Percentiles rank a stretch among this genome's conserved stretches.
Conservation (phyloP, 2,329 filamentous ascomycete species). For the Aspergillus sp. region DNA sequence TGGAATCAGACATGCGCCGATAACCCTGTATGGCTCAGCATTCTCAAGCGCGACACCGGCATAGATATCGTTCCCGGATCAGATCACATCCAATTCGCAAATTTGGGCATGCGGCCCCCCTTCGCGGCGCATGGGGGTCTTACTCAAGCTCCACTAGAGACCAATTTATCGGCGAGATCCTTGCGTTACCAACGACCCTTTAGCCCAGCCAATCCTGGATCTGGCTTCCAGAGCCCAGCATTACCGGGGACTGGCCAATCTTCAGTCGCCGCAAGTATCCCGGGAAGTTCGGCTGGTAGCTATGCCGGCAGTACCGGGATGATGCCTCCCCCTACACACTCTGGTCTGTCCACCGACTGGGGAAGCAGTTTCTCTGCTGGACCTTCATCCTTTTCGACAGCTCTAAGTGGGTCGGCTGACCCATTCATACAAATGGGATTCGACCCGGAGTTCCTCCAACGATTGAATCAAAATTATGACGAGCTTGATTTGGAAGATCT, state of each 20-base stretch:
- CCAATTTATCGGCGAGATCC: conserved; percentile 27
- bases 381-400: conserved; percentile 33
- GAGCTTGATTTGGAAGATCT: conserved; percentile 32
- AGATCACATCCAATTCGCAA: conserved; percentile 34
- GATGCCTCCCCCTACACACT: conserved; percentile 23
- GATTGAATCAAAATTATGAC: conserved; percentile 35
- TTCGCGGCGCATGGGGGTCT: conserved; percentile 41
- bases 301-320: conserved; percentile 36
- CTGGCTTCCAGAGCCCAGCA: conserved; percentile 34
- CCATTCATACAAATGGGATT: conserved; percentile 40
- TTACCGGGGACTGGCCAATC: conserved; percentile 31
- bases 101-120: conserved; percentile 44
- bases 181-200: conserved; percentile 24
- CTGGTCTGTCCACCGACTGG: conserved; percentile 34
- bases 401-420: conserved; percentile 29
- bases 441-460: conserved; percentile 38
- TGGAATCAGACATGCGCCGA: conserved; percentile 49
- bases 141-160: conserved; percentile 33
- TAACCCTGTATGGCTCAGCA: conserved; percentile 46
- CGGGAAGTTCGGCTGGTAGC: conserved; percentile 36
- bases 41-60: conserved; percentile 46
- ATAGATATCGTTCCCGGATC: conserved; percentile 32
- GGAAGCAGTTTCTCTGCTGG: conserved; percentile 31
- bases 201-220: conserved; percentile 27
- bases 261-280: conserved; percentile 35